phyloP scores from a whole-genome alignment of 768 basidiomycete species.

The Naematelia encephala region DNA sequence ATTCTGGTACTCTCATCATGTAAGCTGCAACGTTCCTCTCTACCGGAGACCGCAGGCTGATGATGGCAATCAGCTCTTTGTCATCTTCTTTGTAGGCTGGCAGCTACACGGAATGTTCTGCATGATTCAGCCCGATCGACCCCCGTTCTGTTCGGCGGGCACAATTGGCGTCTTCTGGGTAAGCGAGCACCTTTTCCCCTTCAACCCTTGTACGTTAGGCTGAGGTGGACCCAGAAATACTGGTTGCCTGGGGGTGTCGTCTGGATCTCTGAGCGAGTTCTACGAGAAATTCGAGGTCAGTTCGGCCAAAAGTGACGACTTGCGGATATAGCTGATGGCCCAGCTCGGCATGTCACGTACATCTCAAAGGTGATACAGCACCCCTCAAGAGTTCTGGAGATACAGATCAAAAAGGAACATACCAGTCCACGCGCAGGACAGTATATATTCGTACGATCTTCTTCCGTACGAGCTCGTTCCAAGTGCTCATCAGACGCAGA shows the following conservation, averaged over 20 bases:
- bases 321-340: neutral
- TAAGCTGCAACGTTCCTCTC: slow-evolving; percentile 11
- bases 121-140: slow-evolving; percentile 67
- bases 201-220: slow-evolving; percentile 1
- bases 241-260: slow-evolving; percentile 56
- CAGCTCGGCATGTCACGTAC: slow-evolving; percentile 80
- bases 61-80: slow-evolving; percentile 73
- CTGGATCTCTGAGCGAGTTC: slow-evolving; percentile 80
- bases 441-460: slow-evolving; percentile 75
- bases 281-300: slow-evolving; percentile 73
- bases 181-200: slow-evolving; percentile 30
- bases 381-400: slow-evolving; percentile 87
- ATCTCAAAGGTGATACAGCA: slow-evolving; percentile 86
- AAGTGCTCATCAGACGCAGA: slow-evolving; percentile 4
- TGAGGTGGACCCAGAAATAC: slow-evolving; percentile 41
- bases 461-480: slow-evolving; percentile 2
- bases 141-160: slow-evolving; percentile 80
- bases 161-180: slow-evolving; percentile 95
- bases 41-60: neutral
- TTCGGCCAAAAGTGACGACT: too few relatives aligned
- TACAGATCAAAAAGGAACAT: slow-evolving; percentile 97
- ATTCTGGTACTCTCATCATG: slow-evolving; percentile 45
- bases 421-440: slow-evolving; percentile 78
- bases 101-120: slow-evolving; percentile 90
- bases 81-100: slow-evolving; percentile 90